Evolutionary conservation across 805 yeast genomes (phyloP).

Genomic region (Starmera dryadoides): DNA sequence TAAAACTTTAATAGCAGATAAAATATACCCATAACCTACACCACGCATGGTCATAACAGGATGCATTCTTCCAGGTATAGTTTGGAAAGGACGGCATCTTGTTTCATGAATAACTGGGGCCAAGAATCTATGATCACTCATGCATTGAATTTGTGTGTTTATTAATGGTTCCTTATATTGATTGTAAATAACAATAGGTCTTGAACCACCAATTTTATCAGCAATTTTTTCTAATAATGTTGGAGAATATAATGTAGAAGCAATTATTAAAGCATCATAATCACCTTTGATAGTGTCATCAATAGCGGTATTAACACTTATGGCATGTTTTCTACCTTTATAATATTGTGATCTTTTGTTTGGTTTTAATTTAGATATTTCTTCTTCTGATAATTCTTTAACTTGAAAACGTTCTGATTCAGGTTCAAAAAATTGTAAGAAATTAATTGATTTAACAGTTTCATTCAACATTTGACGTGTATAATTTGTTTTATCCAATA

Average conservation of each 20-base stretch:
- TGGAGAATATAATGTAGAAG: conserved; percentile 64
- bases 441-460: conserved; percentile 63
- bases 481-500: conserved; percentile 60
- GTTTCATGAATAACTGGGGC: conserved; percentile 83
- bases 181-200: conserved; percentile 78
- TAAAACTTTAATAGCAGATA: conserved; percentile 71
- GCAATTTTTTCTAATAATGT: conserved; percentile 56
- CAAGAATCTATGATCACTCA: conserved; percentile 60
- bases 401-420: conserved; percentile 42
- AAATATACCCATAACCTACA: conserved; percentile 75
- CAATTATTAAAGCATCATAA: conserved; percentile 72
- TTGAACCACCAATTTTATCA: conserved; percentile 69
- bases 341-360: conserved; percentile 58
- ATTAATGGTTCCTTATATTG: conserved; percentile 77
- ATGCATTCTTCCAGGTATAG: conserved; percentile 89
- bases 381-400: conserved; percentile 41
- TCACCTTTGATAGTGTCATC: conserved; percentile 41
- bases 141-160: conserved; percentile 63
- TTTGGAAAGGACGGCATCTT: conserved; percentile 80
- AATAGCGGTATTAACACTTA: conserved; percentile 37
- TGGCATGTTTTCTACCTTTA: conserved; percentile 54
- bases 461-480: conserved; percentile 41
- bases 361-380: conserved; percentile 47
- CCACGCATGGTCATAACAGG: conserved; percentile 93
- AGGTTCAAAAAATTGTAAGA: conserved; percentile 81